A percentile compares a stretch with the other conserved stretches of the same genome.
Evolutionary conservation across 352 stramenopile genomes (phyloP).

Genomic region (Phytophthora ohioensis): DNA sequence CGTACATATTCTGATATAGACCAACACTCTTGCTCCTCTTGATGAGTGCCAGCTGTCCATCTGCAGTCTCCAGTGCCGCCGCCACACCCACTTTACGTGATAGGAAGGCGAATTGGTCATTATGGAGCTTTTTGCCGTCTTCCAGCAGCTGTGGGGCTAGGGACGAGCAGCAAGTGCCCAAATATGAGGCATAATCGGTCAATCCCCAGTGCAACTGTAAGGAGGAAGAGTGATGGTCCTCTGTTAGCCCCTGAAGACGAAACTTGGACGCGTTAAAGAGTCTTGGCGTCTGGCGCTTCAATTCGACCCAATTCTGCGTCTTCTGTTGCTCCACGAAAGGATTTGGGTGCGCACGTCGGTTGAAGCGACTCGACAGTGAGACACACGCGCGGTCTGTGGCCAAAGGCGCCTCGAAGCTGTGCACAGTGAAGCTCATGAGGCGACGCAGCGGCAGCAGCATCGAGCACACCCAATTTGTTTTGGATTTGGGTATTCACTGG

Average conservation of each 20-base stretch:
- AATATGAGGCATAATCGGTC: conserved; percentile 81
- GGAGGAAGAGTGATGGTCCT: conserved; percentile 1
- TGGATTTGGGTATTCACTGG: not conserved
- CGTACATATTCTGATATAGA: conserved; percentile 76
- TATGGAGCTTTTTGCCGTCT: conserved; percentile 38
- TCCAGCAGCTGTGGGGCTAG: conserved; percentile 43
- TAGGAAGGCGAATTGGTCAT: conserved; percentile 61
- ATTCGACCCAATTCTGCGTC: conserved; percentile 51
- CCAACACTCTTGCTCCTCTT: conserved; percentile 70
- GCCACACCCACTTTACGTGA: conserved; percentile 87
- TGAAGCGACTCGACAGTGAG: conserved; percentile 54
- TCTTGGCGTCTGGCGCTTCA: conserved; percentile 39
- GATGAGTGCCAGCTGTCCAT: conserved; percentile 73
- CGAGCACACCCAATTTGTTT: too few species aligned
- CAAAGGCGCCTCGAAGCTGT: conserved; percentile 40
- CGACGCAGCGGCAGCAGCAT: conserved; percentile 39
- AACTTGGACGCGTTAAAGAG: conserved; percentile 89
- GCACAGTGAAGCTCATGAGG: conserved; percentile 57
- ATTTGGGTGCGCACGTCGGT: conserved; percentile 56
- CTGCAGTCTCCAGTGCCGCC: conserved; percentile 67
- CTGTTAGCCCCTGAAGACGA: conserved; percentile 29
- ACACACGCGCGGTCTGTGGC: conserved; percentile 48
- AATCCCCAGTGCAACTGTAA: conserved; percentile 57
- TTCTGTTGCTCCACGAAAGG: conserved; percentile 45
- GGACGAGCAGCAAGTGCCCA: conserved; percentile 75